Evolutionary conservation across 2,329 filamentous ascomycete species (phyloP).

Genomic region (Biscogniauxia mediterranea): DNA sequence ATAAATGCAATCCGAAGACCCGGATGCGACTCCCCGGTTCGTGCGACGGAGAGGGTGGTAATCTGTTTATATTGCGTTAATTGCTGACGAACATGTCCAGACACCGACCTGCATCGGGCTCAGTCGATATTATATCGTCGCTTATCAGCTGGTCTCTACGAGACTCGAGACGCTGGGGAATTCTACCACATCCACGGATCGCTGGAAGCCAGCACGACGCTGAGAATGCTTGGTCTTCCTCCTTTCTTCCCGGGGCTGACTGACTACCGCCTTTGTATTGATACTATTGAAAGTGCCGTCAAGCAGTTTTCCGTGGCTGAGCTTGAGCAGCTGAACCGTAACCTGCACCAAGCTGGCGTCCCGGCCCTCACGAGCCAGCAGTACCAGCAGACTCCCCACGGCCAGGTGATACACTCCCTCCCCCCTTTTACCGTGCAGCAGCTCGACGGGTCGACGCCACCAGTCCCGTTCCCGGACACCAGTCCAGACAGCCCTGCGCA

Average conservation of each 20-base stretch:
- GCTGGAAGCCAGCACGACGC: slow-evolving; percentile 65
- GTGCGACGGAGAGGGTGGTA: slow-evolving; percentile 10
- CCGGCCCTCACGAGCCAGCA: slow-evolving; percentile 58
- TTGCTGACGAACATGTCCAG: slow-evolving; percentile 38
- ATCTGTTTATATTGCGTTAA: slow-evolving; percentile 35
- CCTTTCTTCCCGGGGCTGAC: slow-evolving; percentile 59
- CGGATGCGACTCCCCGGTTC: slow-evolving; percentile 39
- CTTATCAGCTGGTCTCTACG: slow-evolving; percentile 70
- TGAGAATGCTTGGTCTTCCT: slow-evolving; percentile 68
- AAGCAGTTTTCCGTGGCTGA: slow-evolving; percentile 52
- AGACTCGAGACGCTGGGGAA: slow-evolving; percentile 62
- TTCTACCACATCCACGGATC: slow-evolving; percentile 78
- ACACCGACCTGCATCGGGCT: slow-evolving; percentile 68
- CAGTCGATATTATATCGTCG: slow-evolving; percentile 71
- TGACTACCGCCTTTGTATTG: slow-evolving; percentile 57
- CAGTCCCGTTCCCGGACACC: slow-evolving; percentile 38
- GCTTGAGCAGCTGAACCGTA: slow-evolving; percentile 56
- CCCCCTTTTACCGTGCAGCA: slow-evolving; percentile 50
- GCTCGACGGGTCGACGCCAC: slow-evolving; percentile 50
- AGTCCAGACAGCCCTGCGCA: slow-evolving; percentile 31
- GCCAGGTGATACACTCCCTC: slow-evolving; percentile 38
- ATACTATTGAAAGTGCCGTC: slow-evolving; percentile 58
- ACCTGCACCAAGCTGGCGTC: slow-evolving; percentile 58
- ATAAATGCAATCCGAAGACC: slow-evolving; percentile 45
- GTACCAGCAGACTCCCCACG: slow-evolving; percentile 57